Base-by-base conservation (phyloP, 129 eudicot species). In the Flaveria bidentis region DNA sequence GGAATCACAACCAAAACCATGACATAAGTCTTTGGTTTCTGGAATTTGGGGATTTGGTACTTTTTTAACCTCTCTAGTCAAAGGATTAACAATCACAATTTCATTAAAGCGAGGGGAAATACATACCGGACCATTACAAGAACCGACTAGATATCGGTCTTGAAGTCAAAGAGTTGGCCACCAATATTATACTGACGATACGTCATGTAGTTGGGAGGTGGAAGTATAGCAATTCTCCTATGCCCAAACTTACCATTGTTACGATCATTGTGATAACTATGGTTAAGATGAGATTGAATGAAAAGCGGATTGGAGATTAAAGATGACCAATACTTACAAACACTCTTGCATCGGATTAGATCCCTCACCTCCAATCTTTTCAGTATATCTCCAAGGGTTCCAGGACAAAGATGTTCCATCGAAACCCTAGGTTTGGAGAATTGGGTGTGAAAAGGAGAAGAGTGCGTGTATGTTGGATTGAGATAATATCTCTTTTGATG, bases 1-100 rank as follows among this genome's bases (percentile, higher is more conserved):
- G 60, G 82, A 71, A 61, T 78, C 82, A 61, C 60, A 78, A 42
- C 82, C 77, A 57, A 69, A 78, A 46, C 76, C 76, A 26, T 64
- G 58, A 58, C 82, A 78, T n/a, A 45, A n/a, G 1, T 10, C 18
- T 22, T 22, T 20, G 2, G 1, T 14, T 11, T 78, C 22, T 6
- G 15, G 33, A 68, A 78, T 46, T 44, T 22, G 45, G 69, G 82
- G 71, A 5, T 45, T 30, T 18, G 1, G n/a, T 13, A 71, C n/a
- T 61, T 30, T 70, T 10, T 49, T 49, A 22, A 61, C 76, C 77
- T 78, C 82, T 49, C 82, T 47, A 20, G 71, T 78, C 16, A 15
- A 70, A 18, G 82, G 82, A 71, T 78, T 78, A 22, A 44, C 25
- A 9, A 78, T 39, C 49, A 71, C 0, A 71, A 60, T 6, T 46